phyloP scores from a whole-genome alignment of 106 monocot genomes.

The Dendrobium huoshanense region DNA sequence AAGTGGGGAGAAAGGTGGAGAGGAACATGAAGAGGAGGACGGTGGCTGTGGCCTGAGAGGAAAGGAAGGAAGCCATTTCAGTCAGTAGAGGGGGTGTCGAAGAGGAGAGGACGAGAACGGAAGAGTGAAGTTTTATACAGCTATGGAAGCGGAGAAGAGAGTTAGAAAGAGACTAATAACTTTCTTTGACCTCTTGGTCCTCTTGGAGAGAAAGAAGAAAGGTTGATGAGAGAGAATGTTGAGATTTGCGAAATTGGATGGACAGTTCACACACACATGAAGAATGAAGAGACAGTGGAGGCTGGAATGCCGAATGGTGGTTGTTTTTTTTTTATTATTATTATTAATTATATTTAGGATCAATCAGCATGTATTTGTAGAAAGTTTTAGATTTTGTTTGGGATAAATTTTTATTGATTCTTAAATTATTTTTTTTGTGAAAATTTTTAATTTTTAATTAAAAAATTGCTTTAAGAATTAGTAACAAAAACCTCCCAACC shows the following conservation, averaged over 20 bases:
- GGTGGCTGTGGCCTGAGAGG: background rate
- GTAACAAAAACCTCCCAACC: too few species aligned
- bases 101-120: background rate
- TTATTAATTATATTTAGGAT: background rate
- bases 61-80: conserved; percentile 6
- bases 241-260: too few species aligned
- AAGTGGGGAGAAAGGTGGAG: conserved; percentile 3
- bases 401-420: too few species aligned
- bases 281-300: too few species aligned
- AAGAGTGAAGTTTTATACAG: background rate
- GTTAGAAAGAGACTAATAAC: background rate
- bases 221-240: too few species aligned
- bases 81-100: background rate
- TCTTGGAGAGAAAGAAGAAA: too few species aligned
- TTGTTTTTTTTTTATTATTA: background rate
- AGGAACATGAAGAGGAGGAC: conserved; percentile 15
- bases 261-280: too few species aligned
- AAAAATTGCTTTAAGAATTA: too few species aligned
- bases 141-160: background rate
- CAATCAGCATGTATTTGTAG: background rate
- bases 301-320: too few species aligned
- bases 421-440: too few species aligned
- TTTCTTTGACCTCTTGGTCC: background rate
- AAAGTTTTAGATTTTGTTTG: background rate
- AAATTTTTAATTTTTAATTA: too few species aligned